A percentile compares a stretch with the other conserved stretches of the same genome.
Evolutionary conservation across 2,329 filamentous ascomycete species (phyloP).

Genomic region (Volutella citrinella): DNA sequence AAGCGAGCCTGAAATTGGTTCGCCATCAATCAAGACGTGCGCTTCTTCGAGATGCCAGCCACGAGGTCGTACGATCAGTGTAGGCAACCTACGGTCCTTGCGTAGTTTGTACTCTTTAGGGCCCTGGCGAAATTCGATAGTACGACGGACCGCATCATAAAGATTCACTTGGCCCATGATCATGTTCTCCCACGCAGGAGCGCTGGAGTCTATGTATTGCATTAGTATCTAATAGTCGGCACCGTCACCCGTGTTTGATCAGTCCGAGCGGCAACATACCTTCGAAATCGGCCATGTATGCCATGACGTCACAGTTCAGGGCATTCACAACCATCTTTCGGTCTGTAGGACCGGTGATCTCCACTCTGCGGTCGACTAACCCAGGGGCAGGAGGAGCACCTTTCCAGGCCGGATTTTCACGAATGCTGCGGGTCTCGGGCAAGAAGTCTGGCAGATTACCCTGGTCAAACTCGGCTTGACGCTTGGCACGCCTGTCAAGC

Average conservation of each 20-base stretch:
- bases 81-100: conserved; percentile 80
- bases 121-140: conserved; percentile 95
- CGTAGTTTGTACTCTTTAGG: conserved; percentile 97
- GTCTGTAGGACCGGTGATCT: conserved; percentile 97
- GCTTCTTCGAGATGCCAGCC: conserved; percentile 99
- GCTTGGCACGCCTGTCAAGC: conserved; percentile 78
- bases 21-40: conserved; percentile 92
- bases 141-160: conserved; percentile 88
- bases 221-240: too few relatives aligned
- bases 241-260: too few relatives aligned
- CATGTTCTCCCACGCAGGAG: conserved; percentile 99
- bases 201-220: conserved; percentile 72
- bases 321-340: conserved; percentile 99
- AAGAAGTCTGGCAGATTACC: conserved; percentile 90
- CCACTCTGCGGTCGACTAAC: conserved; percentile 86
- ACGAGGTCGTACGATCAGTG: conserved; percentile 88
- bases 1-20: conserved; percentile 86
- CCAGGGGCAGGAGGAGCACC: conserved; percentile 89
- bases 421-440: conserved; percentile 91
- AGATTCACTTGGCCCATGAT: conserved; percentile 97
- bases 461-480: conserved; percentile 90
- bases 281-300: conserved; percentile 99
- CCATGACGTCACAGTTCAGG: conserved; percentile 93
- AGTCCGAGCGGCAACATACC: too few relatives aligned
- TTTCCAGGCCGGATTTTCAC: conserved; percentile 91